Percentiles rank a stretch among this genome's conserved stretches.
phyloP scores from a whole-genome alignment of 2,329 filamentous ascomycete species.

The Claviceps quebecensis region DNA sequence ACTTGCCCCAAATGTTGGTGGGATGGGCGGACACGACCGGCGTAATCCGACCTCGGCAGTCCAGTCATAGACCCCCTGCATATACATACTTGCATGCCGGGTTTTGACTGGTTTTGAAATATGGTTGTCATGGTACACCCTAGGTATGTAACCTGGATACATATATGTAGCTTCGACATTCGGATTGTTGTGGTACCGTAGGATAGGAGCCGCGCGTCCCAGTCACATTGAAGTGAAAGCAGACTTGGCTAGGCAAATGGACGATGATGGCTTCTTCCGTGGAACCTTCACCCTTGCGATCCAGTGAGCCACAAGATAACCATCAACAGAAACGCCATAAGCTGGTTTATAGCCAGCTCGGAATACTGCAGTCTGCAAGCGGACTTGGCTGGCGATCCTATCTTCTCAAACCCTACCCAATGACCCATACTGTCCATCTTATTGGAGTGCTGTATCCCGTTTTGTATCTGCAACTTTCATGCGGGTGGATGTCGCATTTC shows the following conservation, averaged over 20 bases:
- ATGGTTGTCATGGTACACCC: too few relatives aligned
- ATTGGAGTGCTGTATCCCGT: background rate
- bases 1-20: background rate
- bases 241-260: too few relatives aligned
- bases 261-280: too few relatives aligned
- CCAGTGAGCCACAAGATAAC: too few relatives aligned
- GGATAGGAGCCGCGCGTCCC: too few relatives aligned
- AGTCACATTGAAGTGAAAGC: too few relatives aligned
- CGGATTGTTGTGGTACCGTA: too few relatives aligned
- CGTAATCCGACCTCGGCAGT: background rate
- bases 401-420: background rate
- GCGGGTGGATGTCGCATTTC: background rate
- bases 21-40: background rate
- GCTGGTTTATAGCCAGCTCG: background rate
- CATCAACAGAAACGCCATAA: background rate
- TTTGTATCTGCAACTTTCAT: too few relatives aligned
- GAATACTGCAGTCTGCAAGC: background rate
- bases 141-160: too few relatives aligned
- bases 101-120: background rate
- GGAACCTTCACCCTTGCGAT: too few relatives aligned
- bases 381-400: background rate
- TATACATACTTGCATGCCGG: background rate
- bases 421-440: background rate
- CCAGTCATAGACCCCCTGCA: background rate
- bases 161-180: too few relatives aligned